phyloP scores from a whole-genome alignment of 2,329 filamentous ascomycete genomes.

The Hirsutella minnesotensis region DNA sequence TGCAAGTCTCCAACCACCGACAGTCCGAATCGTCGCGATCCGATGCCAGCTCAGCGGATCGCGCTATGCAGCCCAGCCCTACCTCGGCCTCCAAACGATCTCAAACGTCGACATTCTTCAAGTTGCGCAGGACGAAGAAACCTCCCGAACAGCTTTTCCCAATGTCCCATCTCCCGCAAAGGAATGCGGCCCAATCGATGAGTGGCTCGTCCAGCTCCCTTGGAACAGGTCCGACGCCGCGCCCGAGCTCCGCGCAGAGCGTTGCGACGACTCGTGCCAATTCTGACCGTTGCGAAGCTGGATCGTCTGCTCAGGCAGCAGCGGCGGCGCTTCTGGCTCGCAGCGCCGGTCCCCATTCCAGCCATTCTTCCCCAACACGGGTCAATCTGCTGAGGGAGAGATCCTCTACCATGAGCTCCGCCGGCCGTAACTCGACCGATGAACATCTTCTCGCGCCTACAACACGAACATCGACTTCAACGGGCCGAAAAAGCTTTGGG shows the following conservation, averaged over 20 bases:
- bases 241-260: conserved; percentile 23
- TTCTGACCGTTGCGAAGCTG: conserved; percentile 9
- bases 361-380: conserved; percentile 58
- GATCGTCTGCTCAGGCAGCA: conserved; percentile 16
- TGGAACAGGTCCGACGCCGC: conserved; percentile 17
- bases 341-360: conserved; percentile 30
- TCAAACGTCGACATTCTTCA: conserved; percentile 63
- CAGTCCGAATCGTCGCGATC: conserved; percentile 72
- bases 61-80: conserved; percentile 47
- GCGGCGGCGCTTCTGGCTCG: conserved; percentile 34
- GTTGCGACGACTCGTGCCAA: conserved; percentile 12
- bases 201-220: conserved; percentile 31
- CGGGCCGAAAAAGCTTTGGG: conserved; percentile 86
- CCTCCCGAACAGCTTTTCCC: conserved; percentile 72
- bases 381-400: conserved; percentile 55
- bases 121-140: conserved; percentile 65
- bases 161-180: conserved; percentile 68
- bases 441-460: conserved; percentile 55
- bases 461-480: conserved; percentile 72
- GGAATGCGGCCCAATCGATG: conserved; percentile 31
- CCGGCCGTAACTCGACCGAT: conserved; percentile 61
- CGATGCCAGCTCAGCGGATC: conserved; percentile 66
- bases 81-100: conserved; percentile 47
- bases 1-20: conserved; percentile 37
- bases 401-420: conserved; percentile 82